These are phyloP conservation scores for Dipteronia sinensis DNA, from an alignment of 345 rosid species.

Conservation along the genomic window DNA sequence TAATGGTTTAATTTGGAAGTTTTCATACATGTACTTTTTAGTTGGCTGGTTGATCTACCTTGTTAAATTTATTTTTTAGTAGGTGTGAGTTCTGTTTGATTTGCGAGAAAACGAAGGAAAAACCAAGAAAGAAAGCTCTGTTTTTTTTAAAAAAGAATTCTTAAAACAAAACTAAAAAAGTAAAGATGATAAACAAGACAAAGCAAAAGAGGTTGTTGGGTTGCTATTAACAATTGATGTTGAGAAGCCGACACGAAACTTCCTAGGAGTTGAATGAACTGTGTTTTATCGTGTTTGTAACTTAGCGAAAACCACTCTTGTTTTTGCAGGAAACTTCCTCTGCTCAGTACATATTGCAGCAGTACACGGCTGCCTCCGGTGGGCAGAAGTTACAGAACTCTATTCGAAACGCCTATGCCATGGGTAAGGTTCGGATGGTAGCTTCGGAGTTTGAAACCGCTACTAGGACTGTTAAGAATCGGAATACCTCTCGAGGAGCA, in stretches of 20 bases:
- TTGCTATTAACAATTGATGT: background rate
- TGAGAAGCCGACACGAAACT: slow-evolving; percentile 8
- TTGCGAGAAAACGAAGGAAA: slow-evolving; percentile 21
- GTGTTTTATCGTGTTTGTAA: slow-evolving; percentile 12
- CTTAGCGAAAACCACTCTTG: background rate
- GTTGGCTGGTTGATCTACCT: slow-evolving; percentile 1
- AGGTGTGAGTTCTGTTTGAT: slow-evolving; percentile 24
- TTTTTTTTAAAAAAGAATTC: background rate
- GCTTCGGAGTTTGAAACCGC: slow-evolving; percentile 79
- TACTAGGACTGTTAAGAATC: slow-evolving; percentile 65
- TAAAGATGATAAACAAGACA: background rate
- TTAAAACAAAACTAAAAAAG: background rate
- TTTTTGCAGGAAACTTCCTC: slow-evolving; percentile 75
- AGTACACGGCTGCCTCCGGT: slow-evolving; percentile 89
- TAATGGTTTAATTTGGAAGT: slow-evolving; percentile 8
- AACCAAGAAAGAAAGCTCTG: background rate
- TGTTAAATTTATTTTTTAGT: too few species aligned
- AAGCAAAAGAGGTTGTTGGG: background rate
- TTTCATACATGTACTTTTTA: background rate
- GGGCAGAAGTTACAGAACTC: slow-evolving; percentile 84
- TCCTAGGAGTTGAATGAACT: slow-evolving; percentile 10
- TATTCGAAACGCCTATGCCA: slow-evolving; percentile 73
- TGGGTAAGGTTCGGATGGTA: slow-evolving; percentile 88
- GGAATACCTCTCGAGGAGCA: slow-evolving; percentile 51
- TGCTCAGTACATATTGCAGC: slow-evolving; percentile 90